phyloP scores from a whole-genome alignment of 2,329 filamentous ascomycete species.

The Cryphonectria naterciae region DNA sequence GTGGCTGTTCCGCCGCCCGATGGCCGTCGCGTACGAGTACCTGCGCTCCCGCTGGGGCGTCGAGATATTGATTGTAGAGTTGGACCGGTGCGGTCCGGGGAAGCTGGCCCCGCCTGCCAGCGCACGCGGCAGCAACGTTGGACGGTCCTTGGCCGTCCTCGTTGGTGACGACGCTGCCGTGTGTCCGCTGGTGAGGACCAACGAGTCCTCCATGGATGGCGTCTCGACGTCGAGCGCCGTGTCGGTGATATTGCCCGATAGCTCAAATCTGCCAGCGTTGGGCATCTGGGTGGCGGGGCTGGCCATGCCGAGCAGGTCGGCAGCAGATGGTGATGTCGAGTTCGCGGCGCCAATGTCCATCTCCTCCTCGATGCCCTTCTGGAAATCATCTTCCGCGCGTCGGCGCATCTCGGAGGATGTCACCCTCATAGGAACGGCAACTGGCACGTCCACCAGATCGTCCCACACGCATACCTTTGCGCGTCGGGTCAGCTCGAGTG shows the following conservation, averaged over 20 bases:
- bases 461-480: conserved; percentile 97
- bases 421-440: conserved; percentile 85
- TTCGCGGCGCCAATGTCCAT: conserved; percentile 85
- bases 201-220: conserved; percentile 42
- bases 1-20: conserved; percentile 52
- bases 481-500: conserved; percentile 86
- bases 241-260: conserved; percentile 51
- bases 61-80: conserved; percentile 42
- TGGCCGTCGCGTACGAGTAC: conserved; percentile 57
- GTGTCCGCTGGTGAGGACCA: conserved; percentile 20
- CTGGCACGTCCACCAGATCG: conserved; percentile 92
- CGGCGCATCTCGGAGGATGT: conserved; percentile 84
- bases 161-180: conserved; percentile 30
- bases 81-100: conserved; percentile 45
- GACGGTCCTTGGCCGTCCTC: conserved; percentile 28
- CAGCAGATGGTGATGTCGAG: conserved; percentile 52
- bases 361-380: conserved; percentile 71
- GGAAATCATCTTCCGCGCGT: conserved; percentile 55
- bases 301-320: conserved; percentile 72
- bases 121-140: conserved; percentile 32
- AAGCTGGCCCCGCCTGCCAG: conserved; percentile 41
- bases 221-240: conserved; percentile 44
- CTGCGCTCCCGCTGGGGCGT: conserved; percentile 55
- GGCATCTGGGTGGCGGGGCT: conserved; percentile 68
- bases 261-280: conserved; percentile 75